phyloP scores from a whole-genome alignment of 352 stramenopile species.

The Globisporangium spiculum region DNA sequence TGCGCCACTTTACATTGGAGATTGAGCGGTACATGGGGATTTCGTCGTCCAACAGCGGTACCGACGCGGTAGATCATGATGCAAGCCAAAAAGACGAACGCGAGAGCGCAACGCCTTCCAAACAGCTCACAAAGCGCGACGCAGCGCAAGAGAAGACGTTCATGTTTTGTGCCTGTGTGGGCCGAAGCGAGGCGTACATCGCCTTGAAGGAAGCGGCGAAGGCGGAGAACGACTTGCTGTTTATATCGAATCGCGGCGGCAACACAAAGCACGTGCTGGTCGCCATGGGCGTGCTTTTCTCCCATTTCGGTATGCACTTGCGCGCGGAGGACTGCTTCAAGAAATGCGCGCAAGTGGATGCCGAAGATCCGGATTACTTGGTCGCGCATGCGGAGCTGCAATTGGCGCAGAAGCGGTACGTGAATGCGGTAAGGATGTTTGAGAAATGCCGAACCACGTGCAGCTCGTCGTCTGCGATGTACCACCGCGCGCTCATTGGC shows the following conservation, averaged over 20 bases:
- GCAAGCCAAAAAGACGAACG: neutral
- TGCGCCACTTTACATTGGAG: conserved; percentile 38
- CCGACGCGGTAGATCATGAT: neutral
- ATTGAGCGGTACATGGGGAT: conserved; percentile 29
- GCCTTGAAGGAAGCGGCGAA: conserved; percentile 26
- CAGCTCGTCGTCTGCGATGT: conserved; percentile 24
- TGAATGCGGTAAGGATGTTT: conserved; percentile 31
- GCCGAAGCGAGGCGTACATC: conserved; percentile 34
- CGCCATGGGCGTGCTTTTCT: conserved; percentile 52
- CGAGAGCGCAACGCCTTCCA: conserved; percentile 1
- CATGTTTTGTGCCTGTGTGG: conserved; percentile 39
- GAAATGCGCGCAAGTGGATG: conserved; percentile 28
- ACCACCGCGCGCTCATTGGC: conserved; percentile 46
- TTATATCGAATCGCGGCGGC: conserved; percentile 40
- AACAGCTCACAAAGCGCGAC: neutral
- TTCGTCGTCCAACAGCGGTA: conserved; percentile 1
- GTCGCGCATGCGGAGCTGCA: conserved; percentile 46
- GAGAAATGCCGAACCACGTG: conserved; percentile 31
- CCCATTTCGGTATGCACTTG: conserved; percentile 49
- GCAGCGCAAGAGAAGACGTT: conserved; percentile 30
- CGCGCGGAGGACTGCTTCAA: conserved; percentile 49
- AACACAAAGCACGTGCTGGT: conserved; percentile 25
- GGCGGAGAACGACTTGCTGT: conserved; percentile 33
- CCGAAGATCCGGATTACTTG: conserved; percentile 39
- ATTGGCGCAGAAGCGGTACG: conserved; percentile 41